Percentiles rank a stretch among this genome's conserved stretches.
Evolutionary conservation across 805 yeast species (phyloP).

Genomic region (Metschnikowia rubicola): DNA sequence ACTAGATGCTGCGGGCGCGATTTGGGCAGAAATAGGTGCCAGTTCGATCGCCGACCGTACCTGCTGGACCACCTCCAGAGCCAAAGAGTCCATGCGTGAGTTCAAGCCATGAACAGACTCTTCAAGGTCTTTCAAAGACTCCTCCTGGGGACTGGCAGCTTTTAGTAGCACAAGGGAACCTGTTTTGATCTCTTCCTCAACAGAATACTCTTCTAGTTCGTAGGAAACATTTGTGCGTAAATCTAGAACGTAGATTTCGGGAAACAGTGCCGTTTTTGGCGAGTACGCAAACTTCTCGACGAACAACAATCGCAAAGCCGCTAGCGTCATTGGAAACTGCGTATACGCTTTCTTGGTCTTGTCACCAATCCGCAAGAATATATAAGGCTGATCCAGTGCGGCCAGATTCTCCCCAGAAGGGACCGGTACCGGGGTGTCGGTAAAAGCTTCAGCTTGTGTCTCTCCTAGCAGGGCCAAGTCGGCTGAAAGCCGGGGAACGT

Average conservation of each 20-base stretch:
- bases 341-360: constrained; percentile 53
- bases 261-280: constrained; percentile 68
- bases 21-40: constrained; percentile 2
- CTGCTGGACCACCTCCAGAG: constrained; percentile 8
- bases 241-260: constrained; percentile 74
- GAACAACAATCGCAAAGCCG: constrained; percentile 64
- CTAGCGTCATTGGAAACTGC: constrained; percentile 44
- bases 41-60: constrained; percentile 11
- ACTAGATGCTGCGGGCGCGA: background rate
- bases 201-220: constrained; percentile 69
- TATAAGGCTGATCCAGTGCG: background rate
- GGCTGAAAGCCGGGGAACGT: constrained; percentile 11
- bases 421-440: no score
- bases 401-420: no score
- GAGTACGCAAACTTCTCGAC: constrained; percentile 86
- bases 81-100: constrained; percentile 7
- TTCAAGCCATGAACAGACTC: constrained; percentile 6
- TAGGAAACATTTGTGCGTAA: constrained; percentile 57
- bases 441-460: no score
- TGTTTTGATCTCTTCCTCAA: constrained; percentile 51
- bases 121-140: constrained; percentile 6
- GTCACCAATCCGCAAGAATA: constrained; percentile 51
- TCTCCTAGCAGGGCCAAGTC: constrained; percentile 4
- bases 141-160: constrained; percentile 4
- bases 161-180: constrained; percentile 57